These are phyloP conservation scores for Eimeria maxima DNA, from an alignment of 169 alveolate genomes.

Conservation along the genomic window DNA sequence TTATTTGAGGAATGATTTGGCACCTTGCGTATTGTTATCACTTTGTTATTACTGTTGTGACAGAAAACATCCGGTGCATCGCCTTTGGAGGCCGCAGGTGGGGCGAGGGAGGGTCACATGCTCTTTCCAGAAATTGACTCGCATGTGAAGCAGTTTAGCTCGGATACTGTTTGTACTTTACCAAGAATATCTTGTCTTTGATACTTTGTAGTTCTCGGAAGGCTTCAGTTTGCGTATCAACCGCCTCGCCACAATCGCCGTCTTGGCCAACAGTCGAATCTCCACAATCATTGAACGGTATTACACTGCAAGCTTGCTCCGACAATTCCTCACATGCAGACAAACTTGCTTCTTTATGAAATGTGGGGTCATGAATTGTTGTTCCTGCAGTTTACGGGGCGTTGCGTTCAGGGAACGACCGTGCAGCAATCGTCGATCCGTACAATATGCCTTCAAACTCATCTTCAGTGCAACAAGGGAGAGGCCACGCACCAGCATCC, in stretches of 20 bases:
- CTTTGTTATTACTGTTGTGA: neutral
- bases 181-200: neutral
- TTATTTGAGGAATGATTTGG: neutral
- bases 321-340: neutral
- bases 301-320: neutral
- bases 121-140: neutral
- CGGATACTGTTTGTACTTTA: neutral
- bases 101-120: neutral
- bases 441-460: conserved; percentile 10
- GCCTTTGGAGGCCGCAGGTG: conserved; percentile 9
- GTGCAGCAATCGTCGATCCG: neutral
- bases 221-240: neutral
- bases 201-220: neutral
- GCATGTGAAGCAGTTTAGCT: neutral
- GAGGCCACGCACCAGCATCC: neutral
- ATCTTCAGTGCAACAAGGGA: neutral
- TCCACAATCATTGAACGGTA: neutral
- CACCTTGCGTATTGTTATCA: neutral
- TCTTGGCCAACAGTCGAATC: neutral
- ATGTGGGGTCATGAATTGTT: neutral
- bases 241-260: neutral
- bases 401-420: neutral
- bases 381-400: neutral
- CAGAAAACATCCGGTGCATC: neutral
- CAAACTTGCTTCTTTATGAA: neutral